phyloP scores from a whole-genome alignment of 1,284 basidiomycete species.

The Cystobasidiaceae sp. region DNA sequence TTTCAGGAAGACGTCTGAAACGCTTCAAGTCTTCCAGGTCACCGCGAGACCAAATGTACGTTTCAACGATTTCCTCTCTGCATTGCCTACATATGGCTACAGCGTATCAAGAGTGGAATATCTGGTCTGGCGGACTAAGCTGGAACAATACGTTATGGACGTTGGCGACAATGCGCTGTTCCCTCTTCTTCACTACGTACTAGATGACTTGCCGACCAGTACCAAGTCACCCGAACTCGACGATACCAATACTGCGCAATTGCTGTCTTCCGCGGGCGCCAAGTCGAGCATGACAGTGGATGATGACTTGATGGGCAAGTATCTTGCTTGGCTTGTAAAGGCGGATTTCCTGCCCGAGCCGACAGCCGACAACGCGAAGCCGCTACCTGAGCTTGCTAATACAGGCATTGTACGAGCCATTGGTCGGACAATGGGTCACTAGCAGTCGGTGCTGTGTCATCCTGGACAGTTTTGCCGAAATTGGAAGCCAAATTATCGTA shows the following conservation, averaged over 20 bases:
- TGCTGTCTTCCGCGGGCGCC: constrained; percentile 57
- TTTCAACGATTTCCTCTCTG: constrained; percentile 80
- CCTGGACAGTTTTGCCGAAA: no score
- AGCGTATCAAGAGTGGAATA: constrained; percentile 75
- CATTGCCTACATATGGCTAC: constrained; percentile 77
- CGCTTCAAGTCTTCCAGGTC: constrained; percentile 75
- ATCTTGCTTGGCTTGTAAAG: constrained; percentile 88
- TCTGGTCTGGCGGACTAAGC: constrained; percentile 79
- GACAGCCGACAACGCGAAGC: constrained; percentile 28
- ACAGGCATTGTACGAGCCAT: constrained; percentile 41
- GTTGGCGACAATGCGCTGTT: constrained; percentile 94
- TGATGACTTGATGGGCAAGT: constrained; percentile 71
- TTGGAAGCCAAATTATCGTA: no score
- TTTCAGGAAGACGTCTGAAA: constrained; percentile 40
- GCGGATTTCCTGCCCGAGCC: constrained; percentile 64
- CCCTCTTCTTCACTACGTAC: constrained; percentile 92
- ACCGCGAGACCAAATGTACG: constrained; percentile 80
- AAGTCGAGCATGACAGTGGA: constrained; percentile 61
- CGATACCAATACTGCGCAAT: constrained; percentile 69
- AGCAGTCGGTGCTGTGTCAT: background rate
- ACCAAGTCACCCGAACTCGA: constrained; percentile 92
- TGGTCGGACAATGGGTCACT: constrained; percentile 38
- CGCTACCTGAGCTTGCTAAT: constrained; percentile 41
- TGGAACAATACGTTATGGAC: constrained; percentile 93
- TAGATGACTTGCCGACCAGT: constrained; percentile 93